These are phyloP conservation scores for Starmera pachycereana DNA, from an alignment of 805 yeast genomes.

Conservation along the genomic window DNA sequence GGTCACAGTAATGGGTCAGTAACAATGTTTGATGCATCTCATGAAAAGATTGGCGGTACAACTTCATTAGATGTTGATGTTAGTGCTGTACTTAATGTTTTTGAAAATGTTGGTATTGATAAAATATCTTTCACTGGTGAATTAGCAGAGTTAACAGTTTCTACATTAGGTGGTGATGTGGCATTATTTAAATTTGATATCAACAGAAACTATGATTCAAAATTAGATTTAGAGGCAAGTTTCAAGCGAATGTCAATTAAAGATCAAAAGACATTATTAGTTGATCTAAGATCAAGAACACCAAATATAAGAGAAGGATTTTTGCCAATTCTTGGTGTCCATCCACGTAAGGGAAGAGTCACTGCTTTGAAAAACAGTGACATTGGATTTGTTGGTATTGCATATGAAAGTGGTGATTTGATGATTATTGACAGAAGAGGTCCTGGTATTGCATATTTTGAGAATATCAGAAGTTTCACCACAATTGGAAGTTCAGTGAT, in stretches of 20 bases:
- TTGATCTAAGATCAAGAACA: constrained; percentile 46
- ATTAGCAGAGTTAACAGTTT: constrained; percentile 64
- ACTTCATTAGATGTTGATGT: constrained; percentile 52
- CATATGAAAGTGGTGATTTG: constrained; percentile 65
- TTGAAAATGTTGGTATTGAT: constrained; percentile 35
- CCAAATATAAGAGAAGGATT: constrained; percentile 50
- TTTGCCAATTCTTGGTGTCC: constrained; percentile 41
- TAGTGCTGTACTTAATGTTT: constrained; percentile 35
- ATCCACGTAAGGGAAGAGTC: constrained; percentile 37
- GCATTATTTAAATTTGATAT: constrained; percentile 61
- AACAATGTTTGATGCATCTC: constrained; percentile 75
- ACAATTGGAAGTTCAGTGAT: constrained; percentile 23
- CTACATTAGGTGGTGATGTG: constrained; percentile 62
- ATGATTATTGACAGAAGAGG: constrained; percentile 72
- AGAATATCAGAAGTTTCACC: constrained; percentile 19
- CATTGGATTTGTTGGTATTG: constrained; percentile 78
- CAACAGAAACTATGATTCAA: constrained; percentile 34
- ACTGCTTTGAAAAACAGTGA: constrained; percentile 58
- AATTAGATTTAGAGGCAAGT: constrained; percentile 20
- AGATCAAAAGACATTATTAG: constrained; percentile 19
- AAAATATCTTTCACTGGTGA: constrained; percentile 68
- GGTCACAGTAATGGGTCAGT: constrained; percentile 85
- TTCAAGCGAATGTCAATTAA: constrained; percentile 20
- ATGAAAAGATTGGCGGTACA: constrained; percentile 55
- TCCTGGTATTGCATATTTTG: constrained; percentile 54